Conservation (phyloP, 2,329 filamentous ascomycete species). For the Delphinella strobiligena region DNA sequence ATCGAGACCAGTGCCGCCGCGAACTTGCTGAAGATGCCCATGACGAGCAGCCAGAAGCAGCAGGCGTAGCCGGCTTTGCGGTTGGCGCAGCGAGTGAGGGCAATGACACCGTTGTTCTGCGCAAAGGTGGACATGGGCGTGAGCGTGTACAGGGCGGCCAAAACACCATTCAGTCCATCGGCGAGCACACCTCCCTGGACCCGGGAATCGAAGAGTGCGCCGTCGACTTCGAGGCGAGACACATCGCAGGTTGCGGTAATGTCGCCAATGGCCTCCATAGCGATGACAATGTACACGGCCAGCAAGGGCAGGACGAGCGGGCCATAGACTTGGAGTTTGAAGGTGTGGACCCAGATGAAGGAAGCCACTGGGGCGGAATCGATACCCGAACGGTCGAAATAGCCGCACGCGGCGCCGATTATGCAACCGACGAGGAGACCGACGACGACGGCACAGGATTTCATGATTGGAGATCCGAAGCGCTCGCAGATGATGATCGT, state of each 20-base stretch:
- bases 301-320: conserved; percentile 62
- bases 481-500: conserved; percentile 72
- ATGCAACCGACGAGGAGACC: conserved; percentile 62
- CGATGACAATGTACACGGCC: conserved; percentile 51
- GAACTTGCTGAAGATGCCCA: conserved; percentile 76
- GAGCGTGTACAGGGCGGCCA: conserved; percentile 67
- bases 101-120: conserved; percentile 77
- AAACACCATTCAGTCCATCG: conserved; percentile 62
- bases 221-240: conserved; percentile 61
- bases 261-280: conserved; percentile 58
- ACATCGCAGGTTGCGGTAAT: conserved; percentile 76
- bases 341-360: conserved; percentile 72
- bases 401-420: conserved; percentile 64
- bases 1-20: conserved; percentile 69
- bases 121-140: conserved; percentile 72
- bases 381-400: conserved; percentile 62
- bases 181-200: conserved; percentile 71
- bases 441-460: conserved; percentile 63
- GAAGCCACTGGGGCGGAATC: conserved; percentile 57
- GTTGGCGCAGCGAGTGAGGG: conserved; percentile 69
- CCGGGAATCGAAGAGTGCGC: conserved; percentile 58
- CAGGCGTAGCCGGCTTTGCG: conserved; percentile 68
- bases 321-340: conserved; percentile 58
- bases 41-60: conserved; percentile 64
- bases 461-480: conserved; percentile 76